Base-by-base conservation (phyloP, 2,329 filamentous ascomycete species). In the Stagonosporopsis chrysanthemi region DNA sequence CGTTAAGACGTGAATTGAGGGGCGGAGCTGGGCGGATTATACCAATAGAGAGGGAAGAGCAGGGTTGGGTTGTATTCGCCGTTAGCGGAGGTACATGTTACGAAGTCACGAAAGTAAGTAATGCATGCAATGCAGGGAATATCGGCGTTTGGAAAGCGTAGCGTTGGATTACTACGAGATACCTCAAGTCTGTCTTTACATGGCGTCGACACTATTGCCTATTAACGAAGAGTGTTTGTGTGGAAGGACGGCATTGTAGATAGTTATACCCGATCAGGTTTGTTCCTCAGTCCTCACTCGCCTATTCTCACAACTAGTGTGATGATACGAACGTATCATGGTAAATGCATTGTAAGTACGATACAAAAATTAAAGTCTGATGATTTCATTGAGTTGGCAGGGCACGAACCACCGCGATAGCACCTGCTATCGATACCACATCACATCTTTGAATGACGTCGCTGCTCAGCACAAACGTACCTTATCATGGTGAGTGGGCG, bases 41-140 rank as follows among this genome's bases (percentile, higher is more conserved):
- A 26, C 24, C 24, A 26, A 4, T 2, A 4, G 24, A 8, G 24
- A 9, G 17, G 12, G 33, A 17, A 6, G n/a, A 36, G 6, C 9
- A 6, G n/a, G 36, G 17, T 4, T 22, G 17, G 7, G 26, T 31
- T 47, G 39, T 11, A 29, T 33, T 3, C 23, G 9, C 15, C 31
- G n/a, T 22, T 17, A 35, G 35, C 7, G 33, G n/a, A 26, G 8
- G 46, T 9, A 26, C 14, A 7, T 11, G 9, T 51, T 23, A 51
- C 40, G 48, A 51, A 51, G 26, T 51, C 23, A 51, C 17, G 48
- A 51, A 43, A 29, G 48, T 38, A 43, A 51, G 40, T 44, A 43
- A 44, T 51, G 31, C 19, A 26, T 29, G 36, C 26, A 33, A 33
- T 33, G 14, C 31, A 33, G 12, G 31, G 14, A 33, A 33, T n/a